phyloP scores from a whole-genome alignment of 495 filamentous ascomycete genomes.

The Penicillium angulare region DNA sequence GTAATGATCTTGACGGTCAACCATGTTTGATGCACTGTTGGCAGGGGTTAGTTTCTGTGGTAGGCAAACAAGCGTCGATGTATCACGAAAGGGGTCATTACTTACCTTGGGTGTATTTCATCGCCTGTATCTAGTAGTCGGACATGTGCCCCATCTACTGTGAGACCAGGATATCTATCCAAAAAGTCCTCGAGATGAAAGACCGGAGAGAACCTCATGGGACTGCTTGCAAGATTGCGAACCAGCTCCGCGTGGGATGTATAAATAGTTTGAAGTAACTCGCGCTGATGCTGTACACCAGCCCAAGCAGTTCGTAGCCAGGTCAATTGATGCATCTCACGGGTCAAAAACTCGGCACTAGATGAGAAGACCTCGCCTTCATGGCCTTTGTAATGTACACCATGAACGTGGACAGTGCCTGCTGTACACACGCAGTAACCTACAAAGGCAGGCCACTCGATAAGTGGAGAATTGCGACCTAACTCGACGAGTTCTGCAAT shows the following conservation, averaged over 20 bases:
- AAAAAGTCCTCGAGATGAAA: constrained; percentile 87
- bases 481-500: constrained; percentile 81
- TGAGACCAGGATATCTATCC: constrained; percentile 64
- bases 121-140: constrained; percentile 54
- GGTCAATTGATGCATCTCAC: constrained; percentile 74
- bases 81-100: background rate
- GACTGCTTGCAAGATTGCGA: constrained; percentile 62
- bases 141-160: constrained; percentile 54
- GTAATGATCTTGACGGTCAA: constrained; percentile 22
- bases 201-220: constrained; percentile 68
- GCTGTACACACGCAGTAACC: constrained; percentile 81
- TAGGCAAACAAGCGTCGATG: background rate
- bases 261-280: constrained; percentile 71
- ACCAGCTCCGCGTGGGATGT: constrained; percentile 71
- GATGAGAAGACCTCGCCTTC: constrained; percentile 62
- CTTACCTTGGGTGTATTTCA: constrained; percentile 48
- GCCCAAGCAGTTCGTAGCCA: constrained; percentile 74
- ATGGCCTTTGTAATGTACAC: constrained; percentile 70
- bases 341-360: constrained; percentile 68
- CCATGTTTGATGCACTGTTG: constrained; percentile 2
- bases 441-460: constrained; percentile 82
- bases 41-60: background rate
- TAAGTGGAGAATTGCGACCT: constrained; percentile 58
- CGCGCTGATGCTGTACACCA: constrained; percentile 74
- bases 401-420: constrained; percentile 82